Evolutionary conservation across 805 yeast species (phyloP).

Genomic region (Scheffersomyces ergatensis): DNA sequence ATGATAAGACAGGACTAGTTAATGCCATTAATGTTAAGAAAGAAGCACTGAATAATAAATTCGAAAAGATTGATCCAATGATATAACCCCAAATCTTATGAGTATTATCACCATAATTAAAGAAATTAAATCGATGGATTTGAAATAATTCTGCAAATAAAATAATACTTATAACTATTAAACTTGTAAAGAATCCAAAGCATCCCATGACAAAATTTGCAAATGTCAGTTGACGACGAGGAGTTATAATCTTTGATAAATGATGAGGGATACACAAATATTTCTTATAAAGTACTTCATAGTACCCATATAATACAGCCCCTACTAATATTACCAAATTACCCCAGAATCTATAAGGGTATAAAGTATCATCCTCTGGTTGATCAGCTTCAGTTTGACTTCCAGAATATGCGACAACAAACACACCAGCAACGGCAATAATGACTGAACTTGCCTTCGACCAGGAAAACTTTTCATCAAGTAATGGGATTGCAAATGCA

Average conservation of each 20-base stretch:
- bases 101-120: slow-evolving; percentile 39
- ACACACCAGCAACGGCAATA: slow-evolving; percentile 71
- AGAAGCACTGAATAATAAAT: slow-evolving; percentile 65
- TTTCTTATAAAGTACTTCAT: slow-evolving; percentile 80
- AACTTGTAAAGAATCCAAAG: slow-evolving; percentile 58
- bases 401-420: slow-evolving; percentile 73
- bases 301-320: slow-evolving; percentile 74
- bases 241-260: slow-evolving; percentile 38
- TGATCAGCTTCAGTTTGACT: slow-evolving; percentile 14
- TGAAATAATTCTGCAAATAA: slow-evolving; percentile 49
- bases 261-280: slow-evolving; percentile 70
- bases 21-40: slow-evolving; percentile 78
- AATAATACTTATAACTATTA: slow-evolving; percentile 48
- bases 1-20: slow-evolving; percentile 80
- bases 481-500: slow-evolving; percentile 73
- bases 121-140: slow-evolving; percentile 56
- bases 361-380: slow-evolving; percentile 20
- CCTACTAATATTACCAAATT: slow-evolving; percentile 70
- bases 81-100: slow-evolving; percentile 45
- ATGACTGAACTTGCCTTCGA: slow-evolving; percentile 65
- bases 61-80: slow-evolving; percentile 54
- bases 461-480: slow-evolving; percentile 63
- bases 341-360: slow-evolving; percentile 66
- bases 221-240: slow-evolving; percentile 72
- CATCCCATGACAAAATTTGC: slow-evolving; percentile 73